Conservation (phyloP, 441 rosid species). For the Flueggea neowawraea region DNA sequence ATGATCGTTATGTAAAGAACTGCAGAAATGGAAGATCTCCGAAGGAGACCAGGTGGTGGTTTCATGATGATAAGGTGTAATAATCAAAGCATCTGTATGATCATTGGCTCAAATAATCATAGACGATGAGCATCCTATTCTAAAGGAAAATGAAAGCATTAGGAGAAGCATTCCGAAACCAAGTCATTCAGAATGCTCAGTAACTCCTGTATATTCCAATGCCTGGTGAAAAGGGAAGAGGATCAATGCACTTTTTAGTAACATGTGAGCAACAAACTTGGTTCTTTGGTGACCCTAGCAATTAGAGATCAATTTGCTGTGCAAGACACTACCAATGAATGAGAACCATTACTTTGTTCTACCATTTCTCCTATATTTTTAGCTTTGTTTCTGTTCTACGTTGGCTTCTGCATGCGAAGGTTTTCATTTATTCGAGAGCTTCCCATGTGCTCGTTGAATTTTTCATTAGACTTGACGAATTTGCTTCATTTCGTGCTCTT, state of each 20-base stretch:
- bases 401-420: too few relatives aligned
- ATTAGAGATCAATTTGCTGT: constrained; percentile 17
- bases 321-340: background rate
- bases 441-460: too few relatives aligned
- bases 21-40: constrained; percentile 98
- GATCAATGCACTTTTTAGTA: constrained; percentile 18
- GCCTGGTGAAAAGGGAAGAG: constrained; percentile 43
- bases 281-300: constrained; percentile 10
- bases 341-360: background rate
- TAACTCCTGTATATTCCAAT: constrained; percentile 48
- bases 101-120: constrained; percentile 28
- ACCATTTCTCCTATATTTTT: too few relatives aligned
- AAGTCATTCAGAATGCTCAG: constrained; percentile 23
- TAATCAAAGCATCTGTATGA: constrained; percentile 17
- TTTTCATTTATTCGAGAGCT: too few relatives aligned
- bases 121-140: constrained; percentile 21
- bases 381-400: too few relatives aligned
- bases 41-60: constrained; percentile 99
- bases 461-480: too few relatives aligned
- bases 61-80: constrained; percentile 96
- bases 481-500: too few relatives aligned
- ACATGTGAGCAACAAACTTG: constrained; percentile 16
- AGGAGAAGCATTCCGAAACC: constrained; percentile 27
- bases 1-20: constrained; percentile 93
- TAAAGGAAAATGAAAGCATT: constrained; percentile 23